Evolutionary conservation across 495 filamentous ascomycete genomes (phyloP).

Genomic region (Trichoderma parareesei): DNA sequence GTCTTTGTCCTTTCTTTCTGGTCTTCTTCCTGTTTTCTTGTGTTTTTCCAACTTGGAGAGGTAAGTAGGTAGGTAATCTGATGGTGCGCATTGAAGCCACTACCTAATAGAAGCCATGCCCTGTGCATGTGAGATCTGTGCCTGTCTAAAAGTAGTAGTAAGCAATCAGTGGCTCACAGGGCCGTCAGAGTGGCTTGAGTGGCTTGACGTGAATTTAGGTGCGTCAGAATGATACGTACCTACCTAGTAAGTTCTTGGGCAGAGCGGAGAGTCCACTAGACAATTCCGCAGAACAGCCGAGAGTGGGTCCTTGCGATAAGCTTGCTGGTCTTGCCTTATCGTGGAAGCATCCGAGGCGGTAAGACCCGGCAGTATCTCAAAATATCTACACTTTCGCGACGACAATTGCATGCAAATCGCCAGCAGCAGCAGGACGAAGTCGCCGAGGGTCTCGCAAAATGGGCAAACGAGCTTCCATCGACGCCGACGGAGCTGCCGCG

Average conservation of each 20-base stretch:
- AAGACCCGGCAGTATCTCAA: not conserved
- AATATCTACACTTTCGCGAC: not conserved
- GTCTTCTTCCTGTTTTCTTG: not conserved
- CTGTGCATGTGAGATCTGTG: not conserved
- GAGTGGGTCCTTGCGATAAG: not conserved
- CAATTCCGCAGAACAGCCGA: not conserved
- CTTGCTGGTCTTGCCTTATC: not conserved
- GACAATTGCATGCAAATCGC: not conserved
- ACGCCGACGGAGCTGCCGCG: slow-evolving; percentile 14
- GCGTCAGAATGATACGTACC: not conserved
- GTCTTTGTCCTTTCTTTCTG: too few species aligned
- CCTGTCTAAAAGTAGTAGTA: not conserved
- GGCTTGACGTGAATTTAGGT: too few species aligned
- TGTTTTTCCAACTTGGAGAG: not conserved
- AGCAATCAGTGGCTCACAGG: too few species aligned
- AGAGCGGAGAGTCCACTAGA: not conserved
- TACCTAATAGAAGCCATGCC: not conserved
- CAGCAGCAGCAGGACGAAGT: not conserved
- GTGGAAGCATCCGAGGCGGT: not conserved
- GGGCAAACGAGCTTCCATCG: slow-evolving; percentile 2
- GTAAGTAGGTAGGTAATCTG: too few species aligned
- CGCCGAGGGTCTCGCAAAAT: not conserved
- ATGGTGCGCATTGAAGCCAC: not conserved
- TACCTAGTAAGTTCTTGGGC: too few species aligned
- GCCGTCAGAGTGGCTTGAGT: too few species aligned